Evolutionary conservation across 2,329 filamentous ascomycete genomes (phyloP), one percentile per base, ranked within the genome.

Genomic region (Diaporthe helianthi): DNA sequence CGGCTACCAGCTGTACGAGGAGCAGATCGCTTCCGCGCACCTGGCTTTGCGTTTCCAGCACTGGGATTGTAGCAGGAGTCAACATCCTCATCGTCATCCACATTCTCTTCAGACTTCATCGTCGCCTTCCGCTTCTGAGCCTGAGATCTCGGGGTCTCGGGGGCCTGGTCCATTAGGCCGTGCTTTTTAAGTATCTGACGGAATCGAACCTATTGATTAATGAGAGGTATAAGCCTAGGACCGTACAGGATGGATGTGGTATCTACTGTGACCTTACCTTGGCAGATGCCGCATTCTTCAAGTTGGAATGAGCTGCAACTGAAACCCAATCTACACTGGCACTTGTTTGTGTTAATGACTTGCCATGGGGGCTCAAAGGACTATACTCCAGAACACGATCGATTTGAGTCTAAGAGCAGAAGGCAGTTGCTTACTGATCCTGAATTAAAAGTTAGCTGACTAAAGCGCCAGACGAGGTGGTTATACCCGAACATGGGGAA

Each of bases 171-270:
- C 33, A 55, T 46, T 19, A 70, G 29, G 10, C 41, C 38, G 29
- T 70, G 52, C 19, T 70, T 70, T n/a, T 49, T 64, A 7, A 68
- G 49, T 17, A 70, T 52, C 33, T 70, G 69, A 24, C 69, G 69
- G 33, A 64, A 70, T 22, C 69, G 69, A 36, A 70, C 69, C 69
- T 70, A 31, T 26, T 7, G 2, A 36, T 12, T 1, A 9, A 47
- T 2, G 13, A 41, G 17, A 58, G 15, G 31, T 12, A 47, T 70
- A 12, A 70, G 49, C 19, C 17, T 41, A 17, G 17, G 31, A 15
- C 22, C 19, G 41, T 17, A 12, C 4, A 10, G 3, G 15, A 22
- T n/a, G 15, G 13, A 17, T 4, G n/a, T 60, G 31, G 22, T 15
- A 9, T 19, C n/a, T 15, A 24, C 15, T 31, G 24, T 17, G 36